Evolutionary conservation across 129 eudicot genomes (phyloP).

Genomic region (Rutidosis leptorrhynchoides): DNA sequence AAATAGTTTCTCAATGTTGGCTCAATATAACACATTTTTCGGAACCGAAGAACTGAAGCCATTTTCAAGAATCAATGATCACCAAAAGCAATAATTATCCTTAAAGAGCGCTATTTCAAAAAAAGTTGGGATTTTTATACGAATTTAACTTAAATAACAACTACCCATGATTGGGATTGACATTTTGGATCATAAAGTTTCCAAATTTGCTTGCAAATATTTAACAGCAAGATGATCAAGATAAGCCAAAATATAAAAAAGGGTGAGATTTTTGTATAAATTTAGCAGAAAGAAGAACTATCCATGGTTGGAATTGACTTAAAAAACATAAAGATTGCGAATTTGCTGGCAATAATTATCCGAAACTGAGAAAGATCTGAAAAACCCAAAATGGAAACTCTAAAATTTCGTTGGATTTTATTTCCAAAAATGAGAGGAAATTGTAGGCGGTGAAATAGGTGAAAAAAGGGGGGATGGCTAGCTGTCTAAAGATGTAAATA

Average conservation of each 20-base stretch:
- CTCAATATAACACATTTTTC: constrained; percentile 50
- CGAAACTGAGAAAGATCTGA: constrained; percentile 14
- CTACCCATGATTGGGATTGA: constrained; percentile 22
- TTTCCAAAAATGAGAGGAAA: constrained; percentile 9
- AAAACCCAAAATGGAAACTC: constrained; percentile 19
- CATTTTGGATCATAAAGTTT: constrained; percentile 21
- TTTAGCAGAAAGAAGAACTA: constrained; percentile 17
- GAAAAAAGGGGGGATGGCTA: constrained; percentile 5
- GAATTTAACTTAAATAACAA: constrained; percentile 9
- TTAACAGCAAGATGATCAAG: not conserved
- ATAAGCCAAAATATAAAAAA: not conserved
- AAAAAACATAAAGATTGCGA: constrained; percentile 23
- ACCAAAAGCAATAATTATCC: not conserved
- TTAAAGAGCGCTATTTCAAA: not conserved
- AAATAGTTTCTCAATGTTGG: constrained; percentile 34
- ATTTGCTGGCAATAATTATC: not conserved
- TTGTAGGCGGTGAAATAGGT: constrained; percentile 18
- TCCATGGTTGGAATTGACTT: constrained; percentile 19
- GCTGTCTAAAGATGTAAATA: constrained; percentile 14
- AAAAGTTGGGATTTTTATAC: not conserved
- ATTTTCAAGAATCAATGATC: constrained; percentile 26
- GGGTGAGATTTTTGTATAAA: not conserved
- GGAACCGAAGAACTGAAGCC: constrained; percentile 64
- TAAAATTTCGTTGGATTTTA: not conserved
- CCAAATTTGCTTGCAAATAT: constrained; percentile 5